phyloP scores from a whole-genome alignment of 106 monocot genomes.

The Dioscorea zingiberensis region DNA sequence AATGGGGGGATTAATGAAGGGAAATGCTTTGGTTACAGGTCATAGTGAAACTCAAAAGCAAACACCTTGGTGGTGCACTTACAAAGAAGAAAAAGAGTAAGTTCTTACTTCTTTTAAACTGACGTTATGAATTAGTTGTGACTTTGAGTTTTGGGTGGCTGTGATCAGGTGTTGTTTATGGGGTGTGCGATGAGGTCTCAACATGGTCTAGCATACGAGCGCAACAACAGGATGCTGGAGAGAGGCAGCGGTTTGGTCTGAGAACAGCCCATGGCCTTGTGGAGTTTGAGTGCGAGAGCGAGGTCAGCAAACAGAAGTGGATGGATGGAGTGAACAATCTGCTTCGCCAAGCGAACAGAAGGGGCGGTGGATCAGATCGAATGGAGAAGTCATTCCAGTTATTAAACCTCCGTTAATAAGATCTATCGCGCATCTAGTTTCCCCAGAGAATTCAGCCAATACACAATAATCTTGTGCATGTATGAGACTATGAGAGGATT shows the following conservation, averaged over 20 bases:
- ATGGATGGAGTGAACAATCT: constrained; percentile 47
- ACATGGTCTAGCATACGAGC: constrained; percentile 16
- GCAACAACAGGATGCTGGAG: constrained; percentile 10
- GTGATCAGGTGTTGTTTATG: constrained; percentile 64
- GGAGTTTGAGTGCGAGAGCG: constrained; percentile 58
- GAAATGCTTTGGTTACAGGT: constrained; percentile 37
- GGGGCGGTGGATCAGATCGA: neutral
- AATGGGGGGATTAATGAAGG: neutral
- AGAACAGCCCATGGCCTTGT: constrained; percentile 55
- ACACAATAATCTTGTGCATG: too few species aligned
- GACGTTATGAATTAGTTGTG: neutral
- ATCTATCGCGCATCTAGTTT: too few species aligned
- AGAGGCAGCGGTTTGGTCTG: constrained; percentile 40
- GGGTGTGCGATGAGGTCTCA: constrained; percentile 45
- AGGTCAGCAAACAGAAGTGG: constrained; percentile 47
- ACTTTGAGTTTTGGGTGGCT: neutral
- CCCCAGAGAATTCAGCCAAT: too few species aligned
- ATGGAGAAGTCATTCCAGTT: constrained; percentile 36
- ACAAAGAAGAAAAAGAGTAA: constrained; percentile 81
- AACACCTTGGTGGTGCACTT: constrained; percentile 65
- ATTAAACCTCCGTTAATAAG: constrained; percentile 22
- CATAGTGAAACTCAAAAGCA: constrained; percentile 81
- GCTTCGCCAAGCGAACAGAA: constrained; percentile 25
- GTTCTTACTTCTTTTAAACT: neutral
- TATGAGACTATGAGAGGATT: too few species aligned